Evolutionary conservation across 2,329 filamentous ascomycete genomes (phyloP).

Genomic region (Aspergillus sp.): DNA sequence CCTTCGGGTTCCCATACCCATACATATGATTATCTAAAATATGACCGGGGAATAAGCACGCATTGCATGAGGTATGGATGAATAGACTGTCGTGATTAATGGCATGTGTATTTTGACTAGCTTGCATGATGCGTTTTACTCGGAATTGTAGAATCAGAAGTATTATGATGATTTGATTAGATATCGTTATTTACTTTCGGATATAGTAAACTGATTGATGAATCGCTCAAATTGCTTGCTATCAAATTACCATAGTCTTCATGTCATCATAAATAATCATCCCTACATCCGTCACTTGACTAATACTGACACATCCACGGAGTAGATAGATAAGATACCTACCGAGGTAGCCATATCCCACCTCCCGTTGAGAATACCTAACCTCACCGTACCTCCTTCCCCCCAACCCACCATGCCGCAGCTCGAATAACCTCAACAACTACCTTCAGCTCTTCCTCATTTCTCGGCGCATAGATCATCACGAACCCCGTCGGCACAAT

Average conservation of each 20-base stretch:
- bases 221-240: too few species aligned
- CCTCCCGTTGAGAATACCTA: too few species aligned
- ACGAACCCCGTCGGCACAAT: constrained; percentile 74
- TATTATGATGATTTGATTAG: background rate
- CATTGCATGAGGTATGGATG: background rate
- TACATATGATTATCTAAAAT: background rate
- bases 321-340: background rate
- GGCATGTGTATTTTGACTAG: background rate
- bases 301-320: too few species aligned
- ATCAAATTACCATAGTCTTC: background rate
- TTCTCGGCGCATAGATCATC: constrained; percentile 78
- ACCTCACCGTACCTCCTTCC: constrained; percentile 11
- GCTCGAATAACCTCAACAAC: constrained; percentile 71
- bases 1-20: background rate
- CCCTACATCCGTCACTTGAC: background rate
- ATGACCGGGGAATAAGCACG: background rate
- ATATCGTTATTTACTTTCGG: background rate
- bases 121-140: background rate
- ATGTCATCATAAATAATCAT: background rate
- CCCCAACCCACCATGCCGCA: constrained; percentile 63
- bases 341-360: background rate
- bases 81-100: background rate
- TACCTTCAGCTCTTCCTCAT: constrained; percentile 65
- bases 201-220: background rate
- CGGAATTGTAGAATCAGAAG: background rate